Evolutionary conservation across 208 protist genomes (phyloP), one percentile per base, ranked within the genome.

Genomic region (Crithidia expoeki): DNA sequence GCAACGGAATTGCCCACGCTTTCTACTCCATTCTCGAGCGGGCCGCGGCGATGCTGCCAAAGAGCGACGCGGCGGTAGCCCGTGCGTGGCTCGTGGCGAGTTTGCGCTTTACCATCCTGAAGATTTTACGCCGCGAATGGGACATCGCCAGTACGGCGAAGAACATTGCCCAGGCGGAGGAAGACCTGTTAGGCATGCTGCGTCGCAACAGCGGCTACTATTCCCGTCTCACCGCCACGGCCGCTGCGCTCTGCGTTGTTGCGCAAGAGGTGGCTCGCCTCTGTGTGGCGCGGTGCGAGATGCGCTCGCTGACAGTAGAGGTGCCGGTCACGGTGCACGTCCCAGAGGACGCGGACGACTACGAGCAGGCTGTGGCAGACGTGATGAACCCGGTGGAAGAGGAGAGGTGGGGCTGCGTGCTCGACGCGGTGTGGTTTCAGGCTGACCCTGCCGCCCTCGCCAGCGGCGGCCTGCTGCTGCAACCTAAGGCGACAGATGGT

Each of bases 381-480:
- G 66, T 77, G 17, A 50, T 78, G 32, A 74, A 72, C 4, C 62
- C 74, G 27, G 72, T 79, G 32, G 87, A 90, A 64, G 47, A 71
- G 23, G 72, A 81, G 49, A 52, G 79, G 6, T 95, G 90, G 90
- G 71, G 77, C 12, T 49, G 72, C 21, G 30, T 95, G 21, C 63
- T 88, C 68, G 90, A 93, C 58, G 90, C 87, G 42, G 28, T 95
- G 23, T 93, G 85, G 90, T 78, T 91, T 36, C 89, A 94, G 66
- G 68, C 62, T 7, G 89, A 93, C 55, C 83, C 86, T 0, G 80
- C 80, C 9, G 60, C 66, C 34, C 57, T 71, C 25, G 57, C 86
- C 2, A 81, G 67, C 38, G 85, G 89, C 58, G 87, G 82, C 6
- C 69, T 92, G 38, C 57, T 92, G 27, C 60, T 81, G 55, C 60